Base-by-base conservation (phyloP, 345 rosid genomes). In the Gynandropsis gynandra region DNA sequence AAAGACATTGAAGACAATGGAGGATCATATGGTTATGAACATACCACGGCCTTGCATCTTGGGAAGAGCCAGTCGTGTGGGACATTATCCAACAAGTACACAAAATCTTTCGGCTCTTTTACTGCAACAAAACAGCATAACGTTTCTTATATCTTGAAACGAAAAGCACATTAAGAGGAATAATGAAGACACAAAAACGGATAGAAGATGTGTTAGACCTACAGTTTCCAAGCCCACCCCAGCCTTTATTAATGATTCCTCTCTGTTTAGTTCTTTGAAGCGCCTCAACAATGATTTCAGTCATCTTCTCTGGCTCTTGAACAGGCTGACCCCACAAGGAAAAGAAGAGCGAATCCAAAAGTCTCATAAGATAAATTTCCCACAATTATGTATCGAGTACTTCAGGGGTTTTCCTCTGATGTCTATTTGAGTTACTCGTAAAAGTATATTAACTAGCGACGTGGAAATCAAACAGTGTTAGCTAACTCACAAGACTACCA, bases 1-100 rank as follows among this genome's bases (percentile, higher is more conserved):
- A 32, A 29, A 20, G 14, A 14, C 47, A 32, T 17, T 27, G 2
- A 49, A 15, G 29, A 46, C n/a, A 42, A 50, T 48, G 11, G 0
- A 1, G 42, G 42, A 35, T n/a, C 9, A 42, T 14, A 61, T 18
- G 54, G 10, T 36, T 47, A 9, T 42, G 9, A 27, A 70, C 94
- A 77, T 72, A 93, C 99, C 95, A 93, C 99, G 63, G 99, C 97
- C 74, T 73, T 93, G 89, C 99, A 93, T 66, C 68, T 90, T 42
- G 90, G 76, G 73, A 93, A 93, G 32, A 93, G 72, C 99, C 99
- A 88, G 61, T 93, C 97, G 71, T 88, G 99, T 44, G 99, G 99
- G 55, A 74, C 72, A 61, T 93, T 93, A 67, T 93, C 99, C 85
- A 93, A 44, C 64, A 70, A 63, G 77, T 88, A 93, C 58, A 88